Evolutionary conservation across 495 filamentous ascomycete species (phyloP), one percentile per base, ranked within the genome.

Genomic region (Aspergillus ellipticus): DNA sequence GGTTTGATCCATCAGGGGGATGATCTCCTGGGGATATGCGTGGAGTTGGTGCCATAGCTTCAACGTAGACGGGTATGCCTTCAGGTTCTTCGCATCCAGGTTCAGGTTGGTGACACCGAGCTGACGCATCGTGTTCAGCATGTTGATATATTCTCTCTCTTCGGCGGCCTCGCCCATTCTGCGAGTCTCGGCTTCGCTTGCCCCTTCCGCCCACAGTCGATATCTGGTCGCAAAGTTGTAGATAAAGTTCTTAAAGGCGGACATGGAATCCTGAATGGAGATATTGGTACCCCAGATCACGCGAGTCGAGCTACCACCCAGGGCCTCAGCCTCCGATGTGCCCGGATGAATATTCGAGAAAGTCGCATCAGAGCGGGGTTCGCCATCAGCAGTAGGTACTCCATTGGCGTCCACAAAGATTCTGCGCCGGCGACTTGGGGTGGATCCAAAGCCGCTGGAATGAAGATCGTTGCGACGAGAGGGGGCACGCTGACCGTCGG

Each of bases 271-370:
- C 51, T 88, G 84, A 41, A 97, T 86, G 1, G 93, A 95, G 54
- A 99, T 88, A 47, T 96, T 97, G 45, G 94, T 97, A 66, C 95
- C 94, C 95, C 95, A 99, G 55, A 99, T 92, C 37, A 96, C 84
- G 54, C 88, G 81, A 45, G 86, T 87, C 37, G 86, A 89, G 56
- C 78, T 81, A 9, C 92, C 91, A 42, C 89, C 90, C 49, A 96
- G 85, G 2, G 82, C 87, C 65, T 97, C 88, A 0, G 91, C 92
- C 66, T 99, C 94, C 1, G 92, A 96, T 10, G 95, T 97, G 52
- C 84, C 85, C 2, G 90, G 90, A 62, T 96, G 85, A 55, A 89
- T 68, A 65, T 95, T 94, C 0, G 90, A 89, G 69, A 95, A 97
- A 0, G 92, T 92, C 4, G 90, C 87, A 68, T 96, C 90, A 1